Evolutionary conservation across 108 stramenopile species (phyloP), one percentile per base, ranked within the genome.

Genomic region (Pseudonitzschia pungens): DNA sequence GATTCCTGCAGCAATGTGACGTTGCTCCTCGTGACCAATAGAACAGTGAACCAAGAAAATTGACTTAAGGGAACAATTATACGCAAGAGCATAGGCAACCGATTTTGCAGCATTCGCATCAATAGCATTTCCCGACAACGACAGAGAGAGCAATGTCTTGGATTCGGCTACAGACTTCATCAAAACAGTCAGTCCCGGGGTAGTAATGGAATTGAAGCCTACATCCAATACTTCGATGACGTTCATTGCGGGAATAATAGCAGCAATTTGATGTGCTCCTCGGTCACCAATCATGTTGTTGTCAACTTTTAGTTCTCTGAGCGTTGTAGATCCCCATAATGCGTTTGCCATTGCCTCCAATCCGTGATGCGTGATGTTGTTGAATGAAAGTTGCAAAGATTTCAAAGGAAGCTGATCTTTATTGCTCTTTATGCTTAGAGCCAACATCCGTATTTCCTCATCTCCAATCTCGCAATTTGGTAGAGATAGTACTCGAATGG

Each of bases 241-340:
- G 36, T 86, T 82, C 45, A 89, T 70, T 18, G 76, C 71, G 18
- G 89, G 73, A 12, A 93, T 73, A 20, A 89, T 83, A 14, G 88
- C 82, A 12, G 89, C 89, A 31, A 93, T 70, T 42, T 89, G 89
- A 32, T 84, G 83, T 3, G 89, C 92, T 21, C 92, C 92, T 26
- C 89, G 82, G 64, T 91, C 92, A 29, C 88, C 84, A 60, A 93
- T 90, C 62, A 83, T 70, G 68, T 93, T 93, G 73, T 93, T 93
- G 67, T 93, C 92, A n/a, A 93, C 60, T 65, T 82, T 86, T 15
- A 93, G 81, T 70, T 93, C 90, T 62, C 78, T 80, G 1, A 93
- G 76, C 21, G 90, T 86, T 71, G 70, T 77, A 5, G 86, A 88
- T 75, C 88, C 92, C 90, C 90, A 93, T 32, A 93, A 69, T 6